A percentile compares a stretch with the other conserved stretches of the same genome.
These are phyloP conservation scores for Infundibulicybe gibba DNA, from an alignment of 768 basidiomycete genomes.

Conservation along the genomic window DNA sequence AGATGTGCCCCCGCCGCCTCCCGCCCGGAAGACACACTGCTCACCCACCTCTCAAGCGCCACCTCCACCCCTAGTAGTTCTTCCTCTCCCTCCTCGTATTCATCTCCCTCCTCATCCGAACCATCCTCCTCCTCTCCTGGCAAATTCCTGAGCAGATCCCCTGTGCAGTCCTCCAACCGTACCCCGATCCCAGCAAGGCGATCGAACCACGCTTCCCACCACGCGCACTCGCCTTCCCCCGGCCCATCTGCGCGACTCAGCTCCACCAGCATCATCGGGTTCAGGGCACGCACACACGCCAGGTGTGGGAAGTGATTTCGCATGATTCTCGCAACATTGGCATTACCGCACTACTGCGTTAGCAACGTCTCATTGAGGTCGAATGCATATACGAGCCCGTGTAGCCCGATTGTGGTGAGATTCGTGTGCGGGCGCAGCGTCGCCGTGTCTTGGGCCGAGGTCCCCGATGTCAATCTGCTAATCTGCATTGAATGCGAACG, in stretches of 20 bases:
- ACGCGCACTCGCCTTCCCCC: slow-evolving; percentile 37
- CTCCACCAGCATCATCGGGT: slow-evolving; percentile 47
- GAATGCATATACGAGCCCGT: slow-evolving; percentile 68
- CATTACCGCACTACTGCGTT: too few relatives aligned
- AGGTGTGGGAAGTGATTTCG: slow-evolving; percentile 58
- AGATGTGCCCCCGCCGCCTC: slow-evolving; percentile 23
- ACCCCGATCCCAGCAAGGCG: slow-evolving; percentile 45
- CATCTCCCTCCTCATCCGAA: slow-evolving; percentile 20
- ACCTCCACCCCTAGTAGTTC: slow-evolving; percentile 25
- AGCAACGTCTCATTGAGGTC: slow-evolving; percentile 57
- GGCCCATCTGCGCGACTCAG: slow-evolving; percentile 55
- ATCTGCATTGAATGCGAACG: slow-evolving; percentile 73
- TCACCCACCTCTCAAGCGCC: slow-evolving; percentile 18
- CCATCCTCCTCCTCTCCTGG: slow-evolving; percentile 30
- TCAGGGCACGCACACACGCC: slow-evolving; percentile 56
- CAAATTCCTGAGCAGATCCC: slow-evolving; percentile 51
- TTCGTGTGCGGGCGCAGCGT: slow-evolving; percentile 42
- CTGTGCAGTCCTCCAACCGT: slow-evolving; percentile 75
- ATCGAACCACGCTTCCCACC: slow-evolving; percentile 74
- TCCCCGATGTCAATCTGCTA: slow-evolving; percentile 50
- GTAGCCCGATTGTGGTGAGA: slow-evolving; percentile 62
- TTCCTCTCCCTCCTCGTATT: slow-evolving; percentile 25
- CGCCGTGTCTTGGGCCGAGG: slow-evolving; percentile 19
- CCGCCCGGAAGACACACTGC: slow-evolving; percentile 22
- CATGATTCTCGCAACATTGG: slow-evolving; percentile 55